Evolutionary conservation across 148 eudicot genomes (phyloP).

Genomic region (Agrostemma githago): DNA sequence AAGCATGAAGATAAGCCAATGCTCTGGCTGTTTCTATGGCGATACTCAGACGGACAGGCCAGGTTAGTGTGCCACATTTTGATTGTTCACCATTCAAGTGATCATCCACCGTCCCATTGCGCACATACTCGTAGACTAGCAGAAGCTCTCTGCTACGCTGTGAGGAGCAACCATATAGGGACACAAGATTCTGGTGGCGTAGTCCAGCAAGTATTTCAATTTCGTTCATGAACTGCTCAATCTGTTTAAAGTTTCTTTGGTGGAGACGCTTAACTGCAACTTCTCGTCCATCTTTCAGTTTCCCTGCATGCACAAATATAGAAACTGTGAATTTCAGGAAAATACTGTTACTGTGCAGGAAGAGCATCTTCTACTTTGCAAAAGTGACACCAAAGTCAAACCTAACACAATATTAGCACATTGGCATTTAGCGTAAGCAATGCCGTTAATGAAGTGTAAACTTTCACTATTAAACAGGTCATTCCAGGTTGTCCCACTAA

Average conservation of each 20-base stretch:
- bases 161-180: constrained; percentile 70
- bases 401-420: not conserved
- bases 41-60: constrained; percentile 59
- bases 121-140: constrained; percentile 64
- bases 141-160: constrained; percentile 49
- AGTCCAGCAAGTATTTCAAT: constrained; percentile 50
- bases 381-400: no score
- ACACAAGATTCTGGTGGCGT: constrained; percentile 58
- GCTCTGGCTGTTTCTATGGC: constrained; percentile 63
- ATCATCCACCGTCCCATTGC: constrained; percentile 70
- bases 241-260: constrained; percentile 50
- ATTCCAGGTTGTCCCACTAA: not conserved
- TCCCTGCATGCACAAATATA: constrained; percentile 23
- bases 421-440: not conserved
- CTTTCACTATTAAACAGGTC: not conserved
- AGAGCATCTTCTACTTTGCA: not conserved
- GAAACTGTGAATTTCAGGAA: not conserved
- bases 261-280: constrained; percentile 73
- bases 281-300: constrained; percentile 58
- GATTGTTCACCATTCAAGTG: constrained; percentile 50
- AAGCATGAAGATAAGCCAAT: constrained; percentile 57
- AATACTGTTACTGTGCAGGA: not conserved
- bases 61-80: constrained; percentile 31
- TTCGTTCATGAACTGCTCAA: constrained; percentile 60
- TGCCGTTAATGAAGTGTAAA: not conserved